phyloP scores from a whole-genome alignment of 805 yeast genomes.

The Lachancea fermentati region DNA sequence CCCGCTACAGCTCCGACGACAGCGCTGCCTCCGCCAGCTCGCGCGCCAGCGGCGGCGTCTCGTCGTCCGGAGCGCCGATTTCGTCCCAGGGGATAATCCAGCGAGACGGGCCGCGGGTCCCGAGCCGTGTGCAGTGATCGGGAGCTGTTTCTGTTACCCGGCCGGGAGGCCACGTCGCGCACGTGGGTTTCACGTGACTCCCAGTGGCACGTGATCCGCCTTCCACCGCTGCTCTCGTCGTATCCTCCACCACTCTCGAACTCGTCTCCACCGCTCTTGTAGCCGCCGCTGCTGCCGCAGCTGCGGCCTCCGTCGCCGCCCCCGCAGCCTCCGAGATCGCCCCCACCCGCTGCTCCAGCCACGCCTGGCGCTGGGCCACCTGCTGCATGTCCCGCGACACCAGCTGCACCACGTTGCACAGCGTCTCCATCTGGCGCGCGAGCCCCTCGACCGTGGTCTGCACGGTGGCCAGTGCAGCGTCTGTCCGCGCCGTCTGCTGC shows the following conservation, averaged over 20 bases:
- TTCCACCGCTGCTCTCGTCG: no score
- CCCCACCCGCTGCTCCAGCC: conserved; percentile 11
- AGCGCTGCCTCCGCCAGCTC: no score
- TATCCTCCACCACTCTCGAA: no score
- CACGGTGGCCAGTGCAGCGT: no score
- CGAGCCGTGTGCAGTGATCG: no score
- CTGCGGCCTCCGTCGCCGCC: neutral
- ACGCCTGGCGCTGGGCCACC: conserved; percentile 13
- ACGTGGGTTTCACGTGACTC: no score
- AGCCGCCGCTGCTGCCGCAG: neutral
- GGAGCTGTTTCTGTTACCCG: no score
- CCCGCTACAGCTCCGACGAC: conserved; percentile 5
- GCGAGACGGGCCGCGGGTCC: no score
- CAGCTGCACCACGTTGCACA: conserved; percentile 16
- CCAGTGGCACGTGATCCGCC: no score
- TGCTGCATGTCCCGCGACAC: conserved; percentile 18
- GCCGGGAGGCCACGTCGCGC: no score
- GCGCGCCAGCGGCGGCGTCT: no score
- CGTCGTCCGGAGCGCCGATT: conserved; percentile 3
- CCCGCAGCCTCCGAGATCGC: neutral
- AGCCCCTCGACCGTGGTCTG: conserved; percentile 1
- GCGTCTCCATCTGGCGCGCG: conserved; percentile 10
- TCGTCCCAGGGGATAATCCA: conserved; percentile 10
- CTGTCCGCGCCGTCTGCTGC: no score
- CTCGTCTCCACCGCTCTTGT: neutral